These are phyloP conservation scores for Sisymbrium irio DNA, from an alignment of 345 rosid species.

Conservation along the genomic window DNA sequence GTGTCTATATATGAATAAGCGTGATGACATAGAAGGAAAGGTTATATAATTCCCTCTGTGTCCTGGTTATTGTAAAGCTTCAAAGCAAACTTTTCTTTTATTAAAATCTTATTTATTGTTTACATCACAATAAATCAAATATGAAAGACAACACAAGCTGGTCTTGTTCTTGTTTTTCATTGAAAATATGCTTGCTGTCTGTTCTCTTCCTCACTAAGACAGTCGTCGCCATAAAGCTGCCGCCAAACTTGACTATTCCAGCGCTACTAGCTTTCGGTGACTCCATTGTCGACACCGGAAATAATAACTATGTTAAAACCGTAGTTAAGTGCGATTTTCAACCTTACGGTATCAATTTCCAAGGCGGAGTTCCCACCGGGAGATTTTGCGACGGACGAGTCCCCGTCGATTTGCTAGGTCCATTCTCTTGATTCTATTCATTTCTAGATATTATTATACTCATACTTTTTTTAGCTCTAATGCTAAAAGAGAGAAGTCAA, in stretches of 20 bases:
- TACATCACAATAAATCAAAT: background rate
- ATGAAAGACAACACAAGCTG: conserved; percentile 24
- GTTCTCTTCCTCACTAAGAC: conserved; percentile 14
- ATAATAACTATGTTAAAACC: conserved; percentile 47
- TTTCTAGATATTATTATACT: background rate
- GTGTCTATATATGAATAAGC: conserved; percentile 7
- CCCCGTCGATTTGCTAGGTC: conserved; percentile 52
- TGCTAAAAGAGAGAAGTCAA: background rate
- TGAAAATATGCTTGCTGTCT: conserved; percentile 22
- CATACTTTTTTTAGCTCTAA: background rate
- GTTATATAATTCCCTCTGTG: background rate
- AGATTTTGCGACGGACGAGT: conserved; percentile 55
- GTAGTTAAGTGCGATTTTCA: conserved; percentile 42
- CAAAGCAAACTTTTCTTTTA: background rate
- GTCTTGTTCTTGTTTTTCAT: conserved; percentile 25
- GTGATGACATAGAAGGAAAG: background rate
- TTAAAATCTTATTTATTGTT: background rate
- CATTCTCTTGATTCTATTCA: background rate
- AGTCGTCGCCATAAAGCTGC: conserved; percentile 27
- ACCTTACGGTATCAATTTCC: conserved; percentile 57
- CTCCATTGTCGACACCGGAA: conserved; percentile 58
- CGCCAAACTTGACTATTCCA: conserved; percentile 29
- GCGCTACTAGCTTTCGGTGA: conserved; percentile 53
- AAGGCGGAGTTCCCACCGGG: conserved; percentile 49
- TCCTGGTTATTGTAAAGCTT: conserved; percentile 11